Evolutionary conservation across 345 rosid genomes (phyloP).

Genomic region (Eucalyptus urophylla): DNA sequence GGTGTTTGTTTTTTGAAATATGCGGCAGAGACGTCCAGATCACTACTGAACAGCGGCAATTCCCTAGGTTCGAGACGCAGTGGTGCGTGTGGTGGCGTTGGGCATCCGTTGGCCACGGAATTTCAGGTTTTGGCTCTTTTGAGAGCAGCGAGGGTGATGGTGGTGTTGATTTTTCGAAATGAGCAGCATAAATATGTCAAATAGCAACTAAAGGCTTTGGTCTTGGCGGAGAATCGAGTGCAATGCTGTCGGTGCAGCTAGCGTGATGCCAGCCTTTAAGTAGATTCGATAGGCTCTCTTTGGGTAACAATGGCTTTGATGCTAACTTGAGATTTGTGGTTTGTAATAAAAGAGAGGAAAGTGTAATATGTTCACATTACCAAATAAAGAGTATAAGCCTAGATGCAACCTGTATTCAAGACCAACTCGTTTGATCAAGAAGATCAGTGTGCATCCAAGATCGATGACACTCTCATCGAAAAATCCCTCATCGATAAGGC

Average conservation of each 20-base stretch:
- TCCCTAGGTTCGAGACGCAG: not conserved
- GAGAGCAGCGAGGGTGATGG: not conserved
- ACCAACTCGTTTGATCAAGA: no score
- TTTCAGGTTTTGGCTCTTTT: not conserved
- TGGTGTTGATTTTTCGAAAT: not conserved
- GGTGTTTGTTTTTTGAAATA: not conserved
- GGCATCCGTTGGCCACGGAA: not conserved
- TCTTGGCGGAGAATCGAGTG: not conserved
- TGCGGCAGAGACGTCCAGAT: not conserved
- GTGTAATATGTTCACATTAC: not conserved
- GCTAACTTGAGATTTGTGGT: not conserved
- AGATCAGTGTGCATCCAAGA: no score
- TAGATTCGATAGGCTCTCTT: not conserved
- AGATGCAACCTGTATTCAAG: no score
- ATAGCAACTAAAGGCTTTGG: not conserved
- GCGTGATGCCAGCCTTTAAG: not conserved
- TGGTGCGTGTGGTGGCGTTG: not conserved
- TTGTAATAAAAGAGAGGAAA: not conserved
- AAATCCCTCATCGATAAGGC: no score
- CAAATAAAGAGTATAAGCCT: not conserved
- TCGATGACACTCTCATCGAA: rapidly evolving
- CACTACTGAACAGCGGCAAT: not conserved
- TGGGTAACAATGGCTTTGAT: not conserved
- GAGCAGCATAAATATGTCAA: not conserved
- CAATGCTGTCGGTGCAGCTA: not conserved